Evolutionary conservation across 1,139 yeast genomes (phyloP).

Genomic region (Pichia sp.): DNA sequence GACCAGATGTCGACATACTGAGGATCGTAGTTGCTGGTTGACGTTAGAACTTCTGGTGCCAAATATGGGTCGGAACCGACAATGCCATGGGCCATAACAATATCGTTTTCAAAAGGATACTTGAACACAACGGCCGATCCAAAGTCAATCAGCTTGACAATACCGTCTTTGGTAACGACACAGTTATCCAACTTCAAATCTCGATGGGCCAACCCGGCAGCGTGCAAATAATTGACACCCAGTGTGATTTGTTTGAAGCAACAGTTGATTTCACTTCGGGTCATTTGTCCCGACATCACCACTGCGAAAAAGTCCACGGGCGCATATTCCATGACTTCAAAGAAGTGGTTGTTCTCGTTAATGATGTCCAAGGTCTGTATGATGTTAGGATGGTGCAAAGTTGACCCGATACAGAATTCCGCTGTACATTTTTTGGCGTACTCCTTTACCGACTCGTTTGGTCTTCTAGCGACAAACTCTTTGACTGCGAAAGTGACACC

Average conservation of each 20-base stretch:
- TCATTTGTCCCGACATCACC: constrained; percentile 92
- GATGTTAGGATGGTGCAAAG: constrained; percentile 83
- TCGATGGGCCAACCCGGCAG: constrained; percentile 85
- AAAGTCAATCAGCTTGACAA: constrained; percentile 84
- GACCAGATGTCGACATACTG: constrained; percentile 96
- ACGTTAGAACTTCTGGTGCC: constrained; percentile 89
- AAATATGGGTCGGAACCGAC: constrained; percentile 93
- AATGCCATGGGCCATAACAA: constrained; percentile 80
- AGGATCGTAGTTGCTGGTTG: constrained; percentile 73
- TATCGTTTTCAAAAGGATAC: constrained; percentile 76
- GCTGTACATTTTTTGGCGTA: constrained; percentile 92
- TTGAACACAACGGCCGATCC: constrained; percentile 93
- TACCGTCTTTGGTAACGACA: constrained; percentile 78
- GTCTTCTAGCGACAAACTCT: constrained; percentile 75
- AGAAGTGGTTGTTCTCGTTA: constrained; percentile 78
- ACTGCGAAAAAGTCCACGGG: constrained; percentile 90
- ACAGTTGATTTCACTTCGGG: constrained; percentile 77
- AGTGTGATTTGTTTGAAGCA: constrained; percentile 80
- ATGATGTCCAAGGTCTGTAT: constrained; percentile 88
- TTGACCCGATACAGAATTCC: constrained; percentile 90
- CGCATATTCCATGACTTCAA: constrained; percentile 93
- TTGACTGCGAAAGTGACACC: constrained; percentile 81
- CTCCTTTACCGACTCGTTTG: constrained; percentile 73
- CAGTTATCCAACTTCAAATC: constrained; percentile 91
- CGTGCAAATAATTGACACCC: constrained; percentile 78